Conservation (phyloP, 768 basidiomycete species). For the Pisolithus marmoratus region DNA sequence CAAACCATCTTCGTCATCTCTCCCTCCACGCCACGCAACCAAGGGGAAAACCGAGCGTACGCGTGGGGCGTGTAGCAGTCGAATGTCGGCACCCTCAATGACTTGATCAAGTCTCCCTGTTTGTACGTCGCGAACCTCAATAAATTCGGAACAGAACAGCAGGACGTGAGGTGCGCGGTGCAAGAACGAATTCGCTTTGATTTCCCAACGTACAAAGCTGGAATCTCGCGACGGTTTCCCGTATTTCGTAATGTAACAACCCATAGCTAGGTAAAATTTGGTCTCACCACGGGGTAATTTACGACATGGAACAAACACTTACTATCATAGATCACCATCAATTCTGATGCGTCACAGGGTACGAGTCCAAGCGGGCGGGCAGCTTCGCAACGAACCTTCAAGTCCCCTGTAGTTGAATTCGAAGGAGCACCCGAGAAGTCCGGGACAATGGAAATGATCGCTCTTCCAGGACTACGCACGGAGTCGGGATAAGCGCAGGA, state of each 20-base stretch:
- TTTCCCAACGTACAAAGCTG: slow-evolving; percentile 76
- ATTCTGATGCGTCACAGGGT: slow-evolving; percentile 45
- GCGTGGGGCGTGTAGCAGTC: slow-evolving; percentile 40
- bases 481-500: not conserved
- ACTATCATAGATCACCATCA: slow-evolving; percentile 76
- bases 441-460: slow-evolving; percentile 48
- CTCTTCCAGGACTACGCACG: slow-evolving; percentile 34
- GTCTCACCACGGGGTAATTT: not conserved
- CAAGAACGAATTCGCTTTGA: slow-evolving; percentile 55
- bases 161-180: slow-evolving; percentile 59
- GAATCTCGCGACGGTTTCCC: slow-evolving; percentile 58
- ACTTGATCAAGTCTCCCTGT: slow-evolving; percentile 76
- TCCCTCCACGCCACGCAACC: slow-evolving; percentile 56
- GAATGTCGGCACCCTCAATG: slow-evolving; percentile 68
- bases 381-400: slow-evolving; percentile 55
- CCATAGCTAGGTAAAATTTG: slow-evolving; percentile 44
- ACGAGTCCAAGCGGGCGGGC: slow-evolving; percentile 66
- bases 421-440: slow-evolving; percentile 42
- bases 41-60: slow-evolving; percentile 44
- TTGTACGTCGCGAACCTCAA: slow-evolving; percentile 63
- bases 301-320: slow-evolving; percentile 16
- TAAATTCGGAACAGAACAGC: slow-evolving; percentile 67
- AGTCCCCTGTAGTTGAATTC: slow-evolving; percentile 37
- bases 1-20: slow-evolving; percentile 49
- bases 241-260: slow-evolving; percentile 69